Base-by-base conservation (phyloP, 2,329 filamentous ascomycete species). In the Xylaria sp. region DNA sequence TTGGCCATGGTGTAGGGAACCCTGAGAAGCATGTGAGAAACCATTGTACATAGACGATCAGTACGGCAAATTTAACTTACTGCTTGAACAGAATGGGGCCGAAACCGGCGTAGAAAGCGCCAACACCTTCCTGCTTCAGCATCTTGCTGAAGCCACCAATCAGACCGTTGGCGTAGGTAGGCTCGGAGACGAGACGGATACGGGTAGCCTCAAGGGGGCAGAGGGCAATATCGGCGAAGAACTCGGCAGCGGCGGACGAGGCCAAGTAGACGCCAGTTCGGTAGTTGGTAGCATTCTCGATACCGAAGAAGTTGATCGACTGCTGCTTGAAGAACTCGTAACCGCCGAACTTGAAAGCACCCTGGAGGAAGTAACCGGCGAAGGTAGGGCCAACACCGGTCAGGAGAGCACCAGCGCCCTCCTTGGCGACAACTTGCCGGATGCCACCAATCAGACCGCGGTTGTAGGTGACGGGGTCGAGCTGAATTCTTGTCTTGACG, bases 281-380 rank as follows among this genome's bases (percentile, higher is more conserved):
- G 83, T 90, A 88, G 77, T 87, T 83, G 72, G 80, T 78, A 70
- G 87, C 87, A 66, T 80, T 83, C 75, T 89, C 87, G 73, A 87
- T 84, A 70, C 89, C 89, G 70, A 91, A 75, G 58, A 81, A 62
- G 81, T 88, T 87, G 79, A 92, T 91, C 71, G 81, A 83, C 78
- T 91, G 88, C 80, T 90, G 86, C 86, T 92, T 92, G 86, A 92
- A 92, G 81, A 91, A 87, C 79, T 92, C 89, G 77, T 92, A 92
- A 77, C 89, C 89, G 76, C 89, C 89, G 79, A 91, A 91, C 81
- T 92, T 91, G 85, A 91, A 88, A 71, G 88, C 88, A 74, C 89
- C 89, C 81, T 91, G 89, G 68, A 91, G 85, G 86, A 91, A 91
- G 83, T 91, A 91, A 77, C 89, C 89, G 65, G 89, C 88, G 70